Base-by-base conservation (phyloP, 805 yeast species). In the Cyberlindnera suaveolens region DNA sequence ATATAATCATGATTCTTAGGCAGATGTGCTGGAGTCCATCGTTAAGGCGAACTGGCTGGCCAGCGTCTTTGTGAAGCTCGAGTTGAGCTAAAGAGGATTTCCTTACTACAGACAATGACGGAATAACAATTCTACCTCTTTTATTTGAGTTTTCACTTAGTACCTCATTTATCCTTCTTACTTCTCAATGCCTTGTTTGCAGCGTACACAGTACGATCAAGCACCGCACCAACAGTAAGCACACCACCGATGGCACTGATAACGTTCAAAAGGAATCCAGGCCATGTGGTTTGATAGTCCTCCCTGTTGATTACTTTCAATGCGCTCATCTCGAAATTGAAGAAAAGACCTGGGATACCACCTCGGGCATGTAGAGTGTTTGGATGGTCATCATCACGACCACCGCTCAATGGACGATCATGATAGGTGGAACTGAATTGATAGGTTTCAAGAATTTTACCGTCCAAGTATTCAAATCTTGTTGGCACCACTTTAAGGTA, bases 211-310 rank as follows among this genome's bases (percentile, higher is more conserved):
- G 95, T 80, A 46, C 88, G 77, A 62, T 93, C 99, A 38, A 90
- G 63, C 31, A 90, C 78, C 0, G 96, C 83, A 9, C 96, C 98
- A 23, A 91, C 89, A 23, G 96, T 90, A 46, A 93, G 70, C 10
- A 93, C 89, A 38, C 98, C 97, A 9, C 97, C 98, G 34, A 91
- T 74, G 7, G 95, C 87, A 43, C 96, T 84, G 51, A 93, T 78
- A 23, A 85, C 86, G 31, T 90, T 88, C 46, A 89, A 67, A 20
- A 88, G 56, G 59, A 90, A 89, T 2, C 89, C 85, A 27, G 90
- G 82, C 82, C 93, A 85, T 2, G 93, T 74, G 60, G 81, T 83
- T 15, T 62, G 61, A 45, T 70, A 71, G 38, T 66, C 80, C 63
- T 93, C 95, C 45, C 78, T 73, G 65, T 91, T 88, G 57, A 90